A percentile compares a stretch with the other conserved stretches of the same genome.
Conservation (phyloP, 2,329 filamentous ascomycete species). For the Aspergillus sp. region DNA sequence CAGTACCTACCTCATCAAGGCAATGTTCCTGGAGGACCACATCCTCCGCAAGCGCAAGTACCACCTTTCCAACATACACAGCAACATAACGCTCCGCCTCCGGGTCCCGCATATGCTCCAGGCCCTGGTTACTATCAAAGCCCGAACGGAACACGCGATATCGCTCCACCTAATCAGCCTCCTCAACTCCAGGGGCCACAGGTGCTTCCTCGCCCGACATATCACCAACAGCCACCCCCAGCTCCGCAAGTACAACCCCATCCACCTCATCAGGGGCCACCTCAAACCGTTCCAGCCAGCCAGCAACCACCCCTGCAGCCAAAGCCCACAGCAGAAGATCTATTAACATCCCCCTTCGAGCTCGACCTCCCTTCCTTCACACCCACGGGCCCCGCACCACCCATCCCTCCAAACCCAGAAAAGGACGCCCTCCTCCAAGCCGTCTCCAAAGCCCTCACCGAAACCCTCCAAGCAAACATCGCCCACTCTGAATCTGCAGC, state of each 20-base stretch:
- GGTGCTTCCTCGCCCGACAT: slow-evolving; percentile 22
- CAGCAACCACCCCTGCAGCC: slow-evolving; percentile 24
- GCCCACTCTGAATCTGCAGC: slow-evolving; percentile 73
- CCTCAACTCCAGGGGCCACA: slow-evolving; percentile 21
- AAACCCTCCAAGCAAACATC: slow-evolving; percentile 67
- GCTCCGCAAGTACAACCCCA: slow-evolving; percentile 33
- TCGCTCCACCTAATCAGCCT: slow-evolving; percentile 21
- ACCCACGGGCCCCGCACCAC: slow-evolving; percentile 62
- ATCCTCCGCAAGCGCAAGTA: slow-evolving; percentile 5
- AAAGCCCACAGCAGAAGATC: slow-evolving; percentile 49
- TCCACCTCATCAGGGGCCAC: slow-evolving; percentile 19
- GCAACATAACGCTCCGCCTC: slow-evolving; percentile 15
- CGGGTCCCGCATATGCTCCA: slow-evolving; percentile 17
- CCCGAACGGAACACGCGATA: slow-evolving; percentile 13
- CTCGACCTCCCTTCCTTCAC: slow-evolving; percentile 53
- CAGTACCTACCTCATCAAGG: slow-evolving; percentile 32
- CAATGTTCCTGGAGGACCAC: slow-evolving; percentile 19
- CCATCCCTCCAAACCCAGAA: slow-evolving; percentile 92
- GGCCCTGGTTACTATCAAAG: slow-evolving; percentile 17
- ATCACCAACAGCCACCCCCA: slow-evolving; percentile 28
- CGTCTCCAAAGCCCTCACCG: slow-evolving; percentile 68
- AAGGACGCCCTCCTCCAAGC: slow-evolving; percentile 83
- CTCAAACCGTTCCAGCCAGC: slow-evolving; percentile 21
- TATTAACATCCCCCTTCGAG: slow-evolving; percentile 64
- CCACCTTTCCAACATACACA: slow-evolving; percentile 9